phyloP scores from a whole-genome alignment of 139 green algal genomes.

The Closterium sp. region DNA sequence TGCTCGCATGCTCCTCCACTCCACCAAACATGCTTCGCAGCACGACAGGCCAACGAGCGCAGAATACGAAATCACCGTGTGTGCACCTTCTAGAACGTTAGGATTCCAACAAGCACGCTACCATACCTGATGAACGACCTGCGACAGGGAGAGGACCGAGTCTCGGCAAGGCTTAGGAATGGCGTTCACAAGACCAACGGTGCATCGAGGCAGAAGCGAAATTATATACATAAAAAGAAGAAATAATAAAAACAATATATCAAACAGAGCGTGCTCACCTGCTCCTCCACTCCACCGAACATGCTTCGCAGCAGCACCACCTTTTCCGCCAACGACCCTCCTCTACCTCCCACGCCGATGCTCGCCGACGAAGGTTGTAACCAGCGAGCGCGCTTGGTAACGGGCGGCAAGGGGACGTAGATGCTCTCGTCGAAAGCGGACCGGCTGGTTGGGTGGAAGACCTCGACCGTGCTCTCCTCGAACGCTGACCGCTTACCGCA shows the following conservation, averaged over 20 bases:
- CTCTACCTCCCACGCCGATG: background rate
- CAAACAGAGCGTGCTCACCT: background rate
- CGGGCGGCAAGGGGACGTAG: background rate
- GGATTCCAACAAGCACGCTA: too few species aligned
- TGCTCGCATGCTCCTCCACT: too few species aligned
- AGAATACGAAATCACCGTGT: too few species aligned
- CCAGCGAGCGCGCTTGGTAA: background rate
- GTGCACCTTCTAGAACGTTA: too few species aligned
- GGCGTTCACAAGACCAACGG: too few species aligned
- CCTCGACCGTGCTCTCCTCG: background rate
- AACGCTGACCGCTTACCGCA: background rate
- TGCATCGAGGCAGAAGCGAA: too few species aligned
- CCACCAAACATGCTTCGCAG: too few species aligned
- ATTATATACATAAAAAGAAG: too few species aligned
- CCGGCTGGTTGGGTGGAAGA: background rate
- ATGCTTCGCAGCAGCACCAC: background rate
- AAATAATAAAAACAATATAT: background rate
- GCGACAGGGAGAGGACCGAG: too few species aligned
- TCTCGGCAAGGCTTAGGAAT: too few species aligned
- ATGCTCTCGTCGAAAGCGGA: background rate
- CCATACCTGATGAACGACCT: too few species aligned
- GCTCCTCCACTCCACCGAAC: background rate
- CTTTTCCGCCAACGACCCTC: background rate
- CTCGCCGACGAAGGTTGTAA: background rate
- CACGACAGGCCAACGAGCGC: too few species aligned